Conservation (phyloP, 2,329 filamentous ascomycete species). For the Pyrenophora teres region DNA sequence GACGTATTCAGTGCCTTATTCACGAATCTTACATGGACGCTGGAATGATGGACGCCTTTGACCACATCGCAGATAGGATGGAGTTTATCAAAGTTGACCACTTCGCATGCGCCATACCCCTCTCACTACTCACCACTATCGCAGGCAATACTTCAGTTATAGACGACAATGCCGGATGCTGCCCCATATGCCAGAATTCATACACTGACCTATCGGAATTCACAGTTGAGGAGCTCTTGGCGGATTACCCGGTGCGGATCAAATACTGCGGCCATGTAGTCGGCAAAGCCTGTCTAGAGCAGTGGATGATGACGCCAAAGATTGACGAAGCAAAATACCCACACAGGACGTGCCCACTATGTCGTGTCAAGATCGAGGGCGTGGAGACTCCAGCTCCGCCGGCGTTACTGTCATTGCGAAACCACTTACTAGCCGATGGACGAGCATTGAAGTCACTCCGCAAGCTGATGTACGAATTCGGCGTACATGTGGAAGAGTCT, state of each 20-base stretch:
- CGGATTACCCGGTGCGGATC: constrained; percentile 31
- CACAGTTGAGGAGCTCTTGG: constrained; percentile 16
- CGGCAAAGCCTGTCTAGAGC: constrained; percentile 30
- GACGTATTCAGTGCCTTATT: constrained; percentile 5
- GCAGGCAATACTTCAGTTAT: not conserved
- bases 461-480: constrained; percentile 14
- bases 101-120: constrained; percentile 29
- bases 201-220: constrained; percentile 19
- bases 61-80: constrained; percentile 6
- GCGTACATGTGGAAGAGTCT: constrained; percentile 18
- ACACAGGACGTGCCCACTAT: constrained; percentile 27
- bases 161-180: constrained; percentile 18
- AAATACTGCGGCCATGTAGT: constrained; percentile 34
- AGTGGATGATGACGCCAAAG: constrained; percentile 30
- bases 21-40: not conserved
- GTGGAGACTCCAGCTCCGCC: constrained; percentile 2
- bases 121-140: constrained; percentile 7
- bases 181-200: constrained; percentile 28
- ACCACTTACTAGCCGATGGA: constrained; percentile 13
- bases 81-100: constrained; percentile 14
- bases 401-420: not conserved
- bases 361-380: constrained; percentile 24
- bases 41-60: constrained; percentile 2
- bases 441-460: constrained; percentile 5
- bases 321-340: constrained; percentile 27